Percentiles rank a stretch among this genome's conserved stretches.
phyloP scores from a whole-genome alignment of 2,329 filamentous ascomycete species.

The Colletotrichum sojae region DNA sequence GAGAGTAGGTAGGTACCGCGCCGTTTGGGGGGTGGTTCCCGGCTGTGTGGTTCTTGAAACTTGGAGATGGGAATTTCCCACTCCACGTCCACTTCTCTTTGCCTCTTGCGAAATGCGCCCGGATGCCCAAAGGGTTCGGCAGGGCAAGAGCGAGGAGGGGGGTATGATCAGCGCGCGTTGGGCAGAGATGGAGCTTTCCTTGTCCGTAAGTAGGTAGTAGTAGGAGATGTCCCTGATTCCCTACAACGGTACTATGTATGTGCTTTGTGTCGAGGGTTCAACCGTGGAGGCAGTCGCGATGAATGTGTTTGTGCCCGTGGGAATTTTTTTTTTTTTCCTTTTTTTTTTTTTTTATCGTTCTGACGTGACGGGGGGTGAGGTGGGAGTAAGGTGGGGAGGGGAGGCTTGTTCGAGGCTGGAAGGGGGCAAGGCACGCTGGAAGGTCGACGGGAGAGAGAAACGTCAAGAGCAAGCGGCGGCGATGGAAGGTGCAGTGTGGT shows the following conservation, averaged over 20 bases:
- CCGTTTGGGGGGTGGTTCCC: conserved; percentile 37
- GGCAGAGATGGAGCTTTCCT: conserved; percentile 49
- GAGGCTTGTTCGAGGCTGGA: conserved; percentile 43
- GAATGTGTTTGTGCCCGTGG: no score
- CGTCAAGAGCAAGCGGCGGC: conserved; percentile 30
- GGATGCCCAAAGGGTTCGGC: conserved; percentile 41
- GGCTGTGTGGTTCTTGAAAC: conserved; percentile 41
- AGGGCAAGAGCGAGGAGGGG: conserved; percentile 38
- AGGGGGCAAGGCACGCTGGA: conserved; percentile 2
- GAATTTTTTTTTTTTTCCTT: background rate
- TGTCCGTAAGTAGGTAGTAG: background rate
- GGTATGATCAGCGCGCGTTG: conserved; percentile 54
- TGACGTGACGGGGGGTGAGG: conserved; percentile 42
- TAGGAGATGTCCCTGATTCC: no score
- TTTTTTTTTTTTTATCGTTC: conserved; percentile 5
- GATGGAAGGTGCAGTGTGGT: background rate
- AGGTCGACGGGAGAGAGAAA: conserved; percentile 21
- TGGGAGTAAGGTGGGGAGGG: conserved; percentile 45
- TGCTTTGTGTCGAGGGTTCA: background rate
- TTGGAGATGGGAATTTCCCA: background rate
- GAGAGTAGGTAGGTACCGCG: no score
- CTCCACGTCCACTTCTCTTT: no score
- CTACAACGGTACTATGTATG: no score
- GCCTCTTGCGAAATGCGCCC: conserved; percentile 33
- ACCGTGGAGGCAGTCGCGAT: no score